Base-by-base conservation (phyloP, 176 grass and related monocot species). In the Eleusine coracana region DNA sequence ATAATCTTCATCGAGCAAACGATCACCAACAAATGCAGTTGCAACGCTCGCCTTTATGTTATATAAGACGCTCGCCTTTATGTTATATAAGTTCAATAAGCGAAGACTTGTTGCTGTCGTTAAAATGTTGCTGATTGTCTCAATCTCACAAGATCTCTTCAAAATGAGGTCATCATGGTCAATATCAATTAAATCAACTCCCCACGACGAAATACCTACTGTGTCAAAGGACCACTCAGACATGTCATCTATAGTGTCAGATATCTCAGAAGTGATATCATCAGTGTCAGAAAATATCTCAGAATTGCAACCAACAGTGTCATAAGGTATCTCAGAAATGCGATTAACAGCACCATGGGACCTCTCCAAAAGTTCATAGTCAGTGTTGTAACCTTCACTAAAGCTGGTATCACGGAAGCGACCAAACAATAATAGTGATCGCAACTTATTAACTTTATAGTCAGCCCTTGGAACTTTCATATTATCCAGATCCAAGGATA, bases 401-500 rank as follows among this genome's bases (percentile, higher is more conserved):
- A 28, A 49, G 7, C 36, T 38, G 21, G 1, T 48, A 1, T 64
- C 14, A 64, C 4, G 3, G 20, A 49, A 73, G 41, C 6, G 27
- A 38, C 44, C 68, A 77, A 87, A 74, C 15, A 86, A 77, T 7
- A 89, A 5, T 18, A 89, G 21, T 5, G 90, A 70, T 11, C 84
- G 62, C 11, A 87, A 72, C 5, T 71, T 46, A 12, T 68, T 81
- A 15, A 25, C 28, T 0, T 68, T 59, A 56, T 29, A 58, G 0
- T 51, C 23, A 37, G 21, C 15, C 13, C 31, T 4, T 5, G 71
- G 6, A 36, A 60, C 7, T 1, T 74, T 61, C 29, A 66, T 16
- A 78, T 62, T 52, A 45, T 78, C 21, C 31, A 75, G 73, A 20
- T 82, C 51, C 51, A 91, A 6, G 15, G 89, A 83, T 52, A 91